A percentile compares a stretch with the other conserved stretches of the same genome.
Conservation (phyloP, 768 basidiomycete genomes). For the Suillus decipiens region DNA sequence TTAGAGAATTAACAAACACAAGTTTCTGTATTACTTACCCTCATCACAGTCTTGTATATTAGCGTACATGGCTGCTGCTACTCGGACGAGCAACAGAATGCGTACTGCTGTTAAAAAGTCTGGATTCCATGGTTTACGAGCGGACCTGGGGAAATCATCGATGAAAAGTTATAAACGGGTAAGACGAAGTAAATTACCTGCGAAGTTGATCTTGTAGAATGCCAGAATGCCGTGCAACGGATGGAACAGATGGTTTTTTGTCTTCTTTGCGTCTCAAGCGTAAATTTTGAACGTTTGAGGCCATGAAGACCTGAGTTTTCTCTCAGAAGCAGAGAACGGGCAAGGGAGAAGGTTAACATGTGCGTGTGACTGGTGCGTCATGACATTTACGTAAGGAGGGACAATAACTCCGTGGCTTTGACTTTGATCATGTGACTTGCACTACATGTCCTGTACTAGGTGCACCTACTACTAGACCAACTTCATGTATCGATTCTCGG, state of each 20-base stretch:
- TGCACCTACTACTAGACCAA: too few species aligned
- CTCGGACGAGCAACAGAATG: conserved; percentile 76
- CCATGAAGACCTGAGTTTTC: conserved; percentile 34
- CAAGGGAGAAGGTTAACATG: neutral
- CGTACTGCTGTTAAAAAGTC: conserved; percentile 83
- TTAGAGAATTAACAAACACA: conserved; percentile 5
- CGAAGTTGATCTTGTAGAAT: conserved; percentile 82
- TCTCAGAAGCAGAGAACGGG: neutral
- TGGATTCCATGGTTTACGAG: conserved; percentile 83
- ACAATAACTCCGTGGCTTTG: neutral
- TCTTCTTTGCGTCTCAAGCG: conserved; percentile 50
- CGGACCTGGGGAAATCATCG: conserved; percentile 38
- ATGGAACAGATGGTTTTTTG: conserved; percentile 26
- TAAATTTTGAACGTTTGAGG: conserved; percentile 49
- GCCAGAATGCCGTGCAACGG: conserved; percentile 55
- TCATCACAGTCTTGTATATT: conserved; percentile 97
- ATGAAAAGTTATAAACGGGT: conserved; percentile 15
- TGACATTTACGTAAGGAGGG: neutral
- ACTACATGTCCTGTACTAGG: too few species aligned
- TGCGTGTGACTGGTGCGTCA: neutral
- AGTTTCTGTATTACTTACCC: conserved; percentile 48
- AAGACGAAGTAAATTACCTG: conserved; percentile 43
- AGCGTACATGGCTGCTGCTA: conserved; percentile 90
- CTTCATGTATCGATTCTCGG: neutral
- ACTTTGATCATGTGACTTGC: neutral